A percentile compares a stretch with the other conserved stretches of the same genome.
These are phyloP conservation scores for Pharnaceum exiguum DNA, from an alignment of 148 eudicot genomes.

Conservation along the genomic window DNA sequence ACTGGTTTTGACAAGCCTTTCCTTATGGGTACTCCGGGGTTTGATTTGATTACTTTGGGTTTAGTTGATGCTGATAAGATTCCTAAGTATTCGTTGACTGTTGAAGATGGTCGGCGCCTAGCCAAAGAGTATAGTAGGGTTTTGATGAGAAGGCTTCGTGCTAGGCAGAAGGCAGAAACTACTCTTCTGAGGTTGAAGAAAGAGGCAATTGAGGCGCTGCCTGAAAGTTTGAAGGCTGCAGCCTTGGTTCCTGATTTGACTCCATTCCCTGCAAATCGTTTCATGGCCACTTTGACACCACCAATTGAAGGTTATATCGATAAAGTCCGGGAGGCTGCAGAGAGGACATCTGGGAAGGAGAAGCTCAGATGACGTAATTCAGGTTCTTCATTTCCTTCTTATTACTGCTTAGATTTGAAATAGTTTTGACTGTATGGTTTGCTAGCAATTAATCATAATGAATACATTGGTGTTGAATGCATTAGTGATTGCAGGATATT, in stretches of 20 bases:
- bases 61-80: constrained; percentile 66
- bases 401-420: background rate
- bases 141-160: constrained; percentile 83
- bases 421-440: background rate
- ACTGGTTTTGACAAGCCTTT: constrained; percentile 30
- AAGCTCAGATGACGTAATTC: constrained; percentile 65
- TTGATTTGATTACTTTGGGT: constrained; percentile 71
- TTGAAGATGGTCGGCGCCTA: constrained; percentile 76
- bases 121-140: constrained; percentile 91
- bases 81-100: constrained; percentile 76
- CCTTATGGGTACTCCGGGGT: constrained; percentile 53
- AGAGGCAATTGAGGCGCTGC: constrained; percentile 92
- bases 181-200: constrained; percentile 67
- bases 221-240: constrained; percentile 60
- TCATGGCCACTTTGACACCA: constrained; percentile 85
- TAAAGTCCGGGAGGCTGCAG: constrained; percentile 77
- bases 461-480: too few species aligned
- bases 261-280: constrained; percentile 67
- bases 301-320: constrained; percentile 94
- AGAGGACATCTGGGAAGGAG: constrained; percentile 44
- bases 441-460: background rate
- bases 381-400: constrained; percentile 10
- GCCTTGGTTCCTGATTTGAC: constrained; percentile 81
- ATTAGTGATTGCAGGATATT: too few species aligned
- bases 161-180: constrained; percentile 77